These are phyloP conservation scores for Cladosporium halotolerans DNA, from an alignment of 2,329 filamentous ascomycete genomes.

Conservation along the genomic window DNA sequence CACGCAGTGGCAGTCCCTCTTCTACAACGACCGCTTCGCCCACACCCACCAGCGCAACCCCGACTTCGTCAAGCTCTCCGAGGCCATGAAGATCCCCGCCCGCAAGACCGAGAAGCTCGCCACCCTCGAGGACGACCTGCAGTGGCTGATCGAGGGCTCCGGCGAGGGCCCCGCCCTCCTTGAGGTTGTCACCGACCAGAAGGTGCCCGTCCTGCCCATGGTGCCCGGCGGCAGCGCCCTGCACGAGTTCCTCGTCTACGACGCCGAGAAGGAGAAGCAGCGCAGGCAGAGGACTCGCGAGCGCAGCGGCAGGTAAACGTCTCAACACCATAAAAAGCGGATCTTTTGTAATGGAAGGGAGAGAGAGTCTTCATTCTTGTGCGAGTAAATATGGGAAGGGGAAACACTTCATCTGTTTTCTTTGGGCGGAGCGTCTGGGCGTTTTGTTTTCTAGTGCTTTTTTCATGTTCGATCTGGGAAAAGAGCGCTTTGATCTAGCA, in stretches of 20 bases:
- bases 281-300: conserved; percentile 32
- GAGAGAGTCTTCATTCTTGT: not conserved
- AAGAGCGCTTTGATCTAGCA: no score
- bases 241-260: conserved; percentile 89
- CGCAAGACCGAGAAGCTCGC: conserved; percentile 65
- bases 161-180: conserved; percentile 86
- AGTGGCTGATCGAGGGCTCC: conserved; percentile 71
- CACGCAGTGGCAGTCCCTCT: conserved; percentile 95
- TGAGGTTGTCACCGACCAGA: conserved; percentile 82
- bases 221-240: conserved; percentile 80
- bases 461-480: no score
- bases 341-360: not conserved
- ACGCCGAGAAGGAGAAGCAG: conserved; percentile 52
- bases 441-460: no score
- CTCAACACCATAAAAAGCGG: not conserved
- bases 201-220: conserved; percentile 96
- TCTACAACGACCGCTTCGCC: conserved; percentile 88
- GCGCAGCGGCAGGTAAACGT: conserved; percentile 29
- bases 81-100: conserved; percentile 82
- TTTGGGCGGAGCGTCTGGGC: no score
- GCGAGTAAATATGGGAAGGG: no score
- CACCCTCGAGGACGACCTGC: conserved; percentile 69
- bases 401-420: no score
- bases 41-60: conserved; percentile 94
- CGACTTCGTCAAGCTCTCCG: conserved; percentile 88